These are phyloP conservation scores for Dentipellis fragilis DNA, from an alignment of 768 basidiomycete genomes.

Conservation along the genomic window DNA sequence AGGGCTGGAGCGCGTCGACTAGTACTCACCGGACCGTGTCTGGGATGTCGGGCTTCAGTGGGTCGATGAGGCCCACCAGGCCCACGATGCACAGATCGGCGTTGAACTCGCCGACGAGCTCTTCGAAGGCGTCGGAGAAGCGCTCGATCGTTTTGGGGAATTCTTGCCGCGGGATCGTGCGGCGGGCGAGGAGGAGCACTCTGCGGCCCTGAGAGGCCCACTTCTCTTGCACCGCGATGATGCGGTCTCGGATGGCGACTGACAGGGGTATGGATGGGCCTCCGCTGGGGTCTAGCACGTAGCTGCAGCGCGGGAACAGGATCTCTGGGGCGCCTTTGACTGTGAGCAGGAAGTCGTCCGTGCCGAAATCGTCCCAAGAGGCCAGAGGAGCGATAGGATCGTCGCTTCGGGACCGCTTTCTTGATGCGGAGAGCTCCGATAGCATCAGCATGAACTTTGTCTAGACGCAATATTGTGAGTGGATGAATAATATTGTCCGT, in stretches of 20 bases:
- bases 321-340: conserved; percentile 48
- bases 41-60: conserved; percentile 43
- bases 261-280: conserved; percentile 24
- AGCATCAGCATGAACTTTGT: conserved; percentile 48
- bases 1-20: neutral
- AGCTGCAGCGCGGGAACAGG: conserved; percentile 30
- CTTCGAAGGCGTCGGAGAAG: conserved; percentile 30
- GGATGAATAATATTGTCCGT: too few species aligned
- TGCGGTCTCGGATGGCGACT: conserved; percentile 16
- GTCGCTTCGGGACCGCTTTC: neutral
- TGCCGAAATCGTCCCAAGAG: conserved; percentile 19
- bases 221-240: conserved; percentile 30
- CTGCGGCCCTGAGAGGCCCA: conserved; percentile 48
- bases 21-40: conserved; percentile 28
- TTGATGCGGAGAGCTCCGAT: conserved; percentile 14
- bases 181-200: conserved; percentile 50
- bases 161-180: conserved; percentile 24
- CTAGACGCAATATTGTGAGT: conserved; percentile 16
- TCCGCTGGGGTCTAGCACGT: conserved; percentile 28
- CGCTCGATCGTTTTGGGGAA: conserved; percentile 21
- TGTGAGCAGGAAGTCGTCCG: conserved; percentile 22
- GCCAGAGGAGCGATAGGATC: conserved; percentile 17
- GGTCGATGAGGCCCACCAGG: conserved; percentile 52
- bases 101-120: conserved; percentile 31
- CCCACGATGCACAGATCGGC: conserved; percentile 42